Conservation (phyloP, 306 rosid species). For the cucumber (Cucumis sativus) region Cucumber_9930_V3 NC_026656.2:17336001-17336500, state of each 20-base stretch:
- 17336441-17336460: background rate
- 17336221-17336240: background rate
- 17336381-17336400: background rate
- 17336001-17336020: background rate
- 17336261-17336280: background rate
- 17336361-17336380: background rate
- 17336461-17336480: background rate
- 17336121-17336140: background rate
- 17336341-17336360: background rate
- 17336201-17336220: too few species aligned
- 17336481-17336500: background rate
- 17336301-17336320: background rate
- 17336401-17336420: constrained; percentile 1
- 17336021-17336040: background rate
- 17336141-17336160: background rate
- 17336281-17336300: background rate
- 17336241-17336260: background rate
- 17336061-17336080: background rate
- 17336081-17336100: background rate
- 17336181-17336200: background rate
- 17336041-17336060: background rate
- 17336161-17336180: constrained; percentile 3
- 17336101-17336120: background rate
- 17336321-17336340: background rate
- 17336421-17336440: background rate